phyloP scores from a whole-genome alignment of 345 rosid genomes.

The Bruguiera parviflora region DNA sequence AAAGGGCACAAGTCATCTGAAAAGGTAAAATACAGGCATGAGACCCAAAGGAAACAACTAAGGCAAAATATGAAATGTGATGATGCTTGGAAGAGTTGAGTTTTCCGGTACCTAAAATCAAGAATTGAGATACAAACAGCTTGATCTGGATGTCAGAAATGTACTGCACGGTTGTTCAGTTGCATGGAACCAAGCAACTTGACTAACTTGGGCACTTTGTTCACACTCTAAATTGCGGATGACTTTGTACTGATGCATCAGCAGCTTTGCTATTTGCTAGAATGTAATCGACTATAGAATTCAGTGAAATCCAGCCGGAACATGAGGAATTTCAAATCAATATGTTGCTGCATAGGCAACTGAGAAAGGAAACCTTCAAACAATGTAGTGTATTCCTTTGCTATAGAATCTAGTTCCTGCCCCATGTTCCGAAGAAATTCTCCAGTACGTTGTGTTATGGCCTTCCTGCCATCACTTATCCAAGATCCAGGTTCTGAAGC shows the following conservation, averaged over 20 bases:
- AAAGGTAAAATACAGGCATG: constrained; percentile 10
- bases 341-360: constrained; percentile 83
- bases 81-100: not conserved
- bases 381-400: constrained; percentile 69
- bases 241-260: constrained; percentile 11
- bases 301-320: constrained; percentile 97
- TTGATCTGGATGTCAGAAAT: constrained; percentile 25
- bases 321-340: constrained; percentile 88
- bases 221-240: constrained; percentile 14
- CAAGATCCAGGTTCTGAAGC: constrained; percentile 58
- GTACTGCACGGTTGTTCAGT: constrained; percentile 20
- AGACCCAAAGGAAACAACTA: not conserved
- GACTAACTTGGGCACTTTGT: constrained; percentile 3
- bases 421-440: constrained; percentile 83
- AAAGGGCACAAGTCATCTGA: constrained; percentile 38
- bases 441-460: constrained; percentile 76
- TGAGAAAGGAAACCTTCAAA: constrained; percentile 79
- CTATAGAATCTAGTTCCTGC: constrained; percentile 66
- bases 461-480: constrained; percentile 81
- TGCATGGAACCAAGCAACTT: constrained; percentile 13
- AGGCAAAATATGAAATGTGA: not conserved
- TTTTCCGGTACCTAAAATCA: constrained; percentile 36
- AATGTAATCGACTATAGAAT: constrained; percentile 66
- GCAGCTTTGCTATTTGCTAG: constrained; percentile 39
- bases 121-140: constrained; percentile 22